Evolutionary conservation across 1,284 basidiomycete species (phyloP).

Genomic region (Ganoderma leucocontextum): DNA sequence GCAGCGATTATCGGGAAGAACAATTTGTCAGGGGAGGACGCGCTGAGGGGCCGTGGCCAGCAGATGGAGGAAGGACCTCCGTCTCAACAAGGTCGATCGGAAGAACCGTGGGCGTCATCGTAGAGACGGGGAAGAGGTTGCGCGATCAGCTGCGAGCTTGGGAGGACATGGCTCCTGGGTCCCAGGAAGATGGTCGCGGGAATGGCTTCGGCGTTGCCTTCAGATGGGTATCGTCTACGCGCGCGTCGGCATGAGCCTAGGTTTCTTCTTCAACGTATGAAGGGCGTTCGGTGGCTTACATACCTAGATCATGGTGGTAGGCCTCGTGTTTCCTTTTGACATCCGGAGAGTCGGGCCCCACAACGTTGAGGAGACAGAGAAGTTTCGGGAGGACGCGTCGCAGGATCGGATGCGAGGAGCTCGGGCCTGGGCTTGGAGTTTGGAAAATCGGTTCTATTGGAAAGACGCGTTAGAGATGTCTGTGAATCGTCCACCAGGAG

Average conservation of each 20-base stretch:
- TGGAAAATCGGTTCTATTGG: constrained; percentile 24
- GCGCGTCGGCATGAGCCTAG: constrained; percentile 20
- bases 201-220: neutral
- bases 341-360: constrained; percentile 15
- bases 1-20: constrained; percentile 52
- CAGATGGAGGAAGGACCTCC: constrained; percentile 68
- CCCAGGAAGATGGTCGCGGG: neutral
- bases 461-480: neutral
- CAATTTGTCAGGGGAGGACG: constrained; percentile 68
- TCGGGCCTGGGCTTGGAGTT: constrained; percentile 28
- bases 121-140: constrained; percentile 44
- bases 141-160: constrained; percentile 25
- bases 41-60: constrained; percentile 64
- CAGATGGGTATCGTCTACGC: constrained; percentile 20
- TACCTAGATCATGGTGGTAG: constrained; percentile 34
- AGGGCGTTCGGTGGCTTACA: constrained; percentile 42
- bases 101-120: constrained; percentile 44
- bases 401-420: constrained; percentile 19
- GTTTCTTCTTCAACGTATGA: constrained; percentile 35
- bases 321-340: constrained; percentile 21
- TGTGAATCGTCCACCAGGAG: neutral
- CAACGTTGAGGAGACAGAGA: constrained; percentile 18
- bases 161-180: constrained; percentile 14
- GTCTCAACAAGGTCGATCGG: constrained; percentile 62
- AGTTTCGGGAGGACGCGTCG: constrained; percentile 24